Base-by-base conservation (phyloP, 208 protist genomes). In the Vickermania ingenoplastis region DNA sequence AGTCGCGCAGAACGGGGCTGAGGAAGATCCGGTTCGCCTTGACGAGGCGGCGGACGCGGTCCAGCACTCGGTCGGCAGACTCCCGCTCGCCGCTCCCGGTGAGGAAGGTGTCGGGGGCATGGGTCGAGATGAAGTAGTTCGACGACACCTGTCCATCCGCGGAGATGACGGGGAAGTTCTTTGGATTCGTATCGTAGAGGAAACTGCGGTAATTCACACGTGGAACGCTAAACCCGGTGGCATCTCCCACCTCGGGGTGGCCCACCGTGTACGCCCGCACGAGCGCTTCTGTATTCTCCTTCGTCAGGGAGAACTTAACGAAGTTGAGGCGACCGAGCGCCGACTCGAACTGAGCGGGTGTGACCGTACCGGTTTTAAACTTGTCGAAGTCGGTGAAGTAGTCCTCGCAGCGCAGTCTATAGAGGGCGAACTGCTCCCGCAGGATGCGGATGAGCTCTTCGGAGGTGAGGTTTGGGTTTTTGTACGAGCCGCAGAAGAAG, bases 1-100 rank as follows among this genome's bases (percentile, higher is more conserved):
- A 94, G 65, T 96, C 90, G 14, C 89, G 83, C 21, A 96, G 75
- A 1, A 87, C 79, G 7, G 87, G 90, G 24, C 73, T 88, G 3
- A 96, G 57, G 48, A 77, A 71, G 59, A 96, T 91, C 26, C 90
- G 83, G 31, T 86, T 82, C 4, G 83, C 69, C n/a, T 58, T 49
- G 25, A 94, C 71, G 26, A 82, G 57, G 7, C 61, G 61, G 14
- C 77, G 73, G n/a, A 96, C 67, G 11, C 77, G 67, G 0, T 73
- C 61, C 17, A 96, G 53, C 23, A 94, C 61, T 21, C 41, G 52
- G 26, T 75, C 53, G 14, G 69, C 65, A 4, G 60, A 52, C 7
- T 63, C 71, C 4, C 69, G 61, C 62, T 79, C 74, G 0, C 54
- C 66, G 0, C 28, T 22, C 41, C 52, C 61, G 11, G 57, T 66